These are phyloP conservation scores for Cornus kousa DNA, from an alignment of 148 eudicot species.

Conservation along the genomic window DNA sequence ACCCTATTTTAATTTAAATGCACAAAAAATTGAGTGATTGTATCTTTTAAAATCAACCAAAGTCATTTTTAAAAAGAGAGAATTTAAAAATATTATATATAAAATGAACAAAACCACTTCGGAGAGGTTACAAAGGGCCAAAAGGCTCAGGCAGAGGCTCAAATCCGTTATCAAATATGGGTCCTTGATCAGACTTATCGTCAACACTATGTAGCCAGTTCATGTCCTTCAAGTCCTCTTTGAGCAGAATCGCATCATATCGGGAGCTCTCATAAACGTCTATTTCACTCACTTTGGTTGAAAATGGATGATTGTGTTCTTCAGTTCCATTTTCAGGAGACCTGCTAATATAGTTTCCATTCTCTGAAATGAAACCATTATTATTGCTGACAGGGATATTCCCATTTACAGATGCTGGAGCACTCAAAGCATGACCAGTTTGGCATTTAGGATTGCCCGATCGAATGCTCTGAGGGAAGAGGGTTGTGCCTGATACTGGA, in stretches of 20 bases:
- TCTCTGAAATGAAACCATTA: constrained; percentile 41
- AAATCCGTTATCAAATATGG: constrained; percentile 74
- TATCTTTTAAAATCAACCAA: background rate
- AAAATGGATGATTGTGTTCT: constrained; percentile 56
- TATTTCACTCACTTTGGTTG: constrained; percentile 52
- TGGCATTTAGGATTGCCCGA: constrained; percentile 57
- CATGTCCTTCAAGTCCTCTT: constrained; percentile 82
- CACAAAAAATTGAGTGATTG: background rate
- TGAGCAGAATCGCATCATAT: constrained; percentile 79
- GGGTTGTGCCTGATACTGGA: constrained; percentile 66
- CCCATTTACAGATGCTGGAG: constrained; percentile 57
- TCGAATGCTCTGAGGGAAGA: constrained; percentile 91
- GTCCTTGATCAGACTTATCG: constrained; percentile 73
- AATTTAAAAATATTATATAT: background rate
- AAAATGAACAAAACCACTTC: constrained; percentile 4
- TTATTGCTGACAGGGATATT: constrained; percentile 33
- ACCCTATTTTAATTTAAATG: background rate
- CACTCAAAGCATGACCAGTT: constrained; percentile 34
- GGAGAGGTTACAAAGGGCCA: constrained; percentile 52
- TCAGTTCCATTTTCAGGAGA: constrained; percentile 45
- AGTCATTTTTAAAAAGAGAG: background rate
- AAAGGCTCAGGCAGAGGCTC: constrained; percentile 90
- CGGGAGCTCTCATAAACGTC: constrained; percentile 92
- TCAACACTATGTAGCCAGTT: constrained; percentile 84
- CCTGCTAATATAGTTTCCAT: constrained; percentile 39